Evolutionary conservation across 768 basidiomycete genomes (phyloP), one percentile per base, ranked within the genome.

Genomic region (Termitomyces sp.): DNA sequence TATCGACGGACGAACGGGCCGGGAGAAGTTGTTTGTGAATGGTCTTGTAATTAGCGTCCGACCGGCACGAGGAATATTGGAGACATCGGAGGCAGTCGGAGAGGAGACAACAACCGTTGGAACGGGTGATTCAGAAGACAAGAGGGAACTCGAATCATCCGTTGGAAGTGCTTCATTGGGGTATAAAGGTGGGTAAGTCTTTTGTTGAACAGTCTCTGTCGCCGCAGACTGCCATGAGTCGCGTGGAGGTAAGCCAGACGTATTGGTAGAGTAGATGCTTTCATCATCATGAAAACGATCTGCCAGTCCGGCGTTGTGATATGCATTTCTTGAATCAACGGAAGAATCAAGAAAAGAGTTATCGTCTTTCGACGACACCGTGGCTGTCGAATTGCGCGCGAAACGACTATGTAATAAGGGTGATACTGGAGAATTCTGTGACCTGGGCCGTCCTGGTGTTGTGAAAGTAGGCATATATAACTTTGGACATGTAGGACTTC

Each of bases 21-120:
- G 75, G 26, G 89, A 89, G 65, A 85, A 89, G 67, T 88, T 89
- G 33, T 79, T 68, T 14, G 75, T 75, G 5, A 77, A 74, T n/a
- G 77, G 75, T 50, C 68, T 69, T 48, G 77, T 70, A 38, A 83
- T 76, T 7, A 81, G 80, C 49, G 75, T 73, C 23, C 80, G 77
- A 43, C 71, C 74, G 7, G 67, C 61, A 43, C 60, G 66, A 50
- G 56, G 58, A 33, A 64, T 66, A 28, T 53, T 56, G 46, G 64
- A 52, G 36, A 64, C 64, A 23, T 63, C 62, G 36, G 69, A 43
- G 28, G 61, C 62, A 9, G 66, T 65, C 7, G 78, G 78, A 2
- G 76, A 77, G 13, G 85, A 86, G 40, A 88, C 74, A 54, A 88
- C 73, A 20, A 87, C 80, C 5, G 75, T 79, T 2, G 85, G 85